phyloP scores from a whole-genome alignment of 2,329 filamentous ascomycete species.

The Cercospora sp. region DNA sequence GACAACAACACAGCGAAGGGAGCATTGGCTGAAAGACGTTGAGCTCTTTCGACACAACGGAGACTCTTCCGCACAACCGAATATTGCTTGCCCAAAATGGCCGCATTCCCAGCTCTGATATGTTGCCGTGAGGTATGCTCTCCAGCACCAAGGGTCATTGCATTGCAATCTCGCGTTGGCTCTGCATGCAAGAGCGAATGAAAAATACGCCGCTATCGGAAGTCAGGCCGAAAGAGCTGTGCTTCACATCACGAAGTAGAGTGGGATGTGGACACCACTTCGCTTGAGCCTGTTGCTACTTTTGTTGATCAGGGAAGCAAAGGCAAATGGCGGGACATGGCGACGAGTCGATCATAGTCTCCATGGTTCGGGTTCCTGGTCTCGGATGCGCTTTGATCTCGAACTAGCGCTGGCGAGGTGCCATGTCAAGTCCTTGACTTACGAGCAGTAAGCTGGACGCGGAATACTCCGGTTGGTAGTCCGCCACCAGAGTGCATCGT shows the following conservation, averaged over 20 bases:
- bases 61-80: too few species aligned
- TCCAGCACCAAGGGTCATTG: not conserved
- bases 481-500: not conserved
- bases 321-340: slow-evolving; percentile 2
- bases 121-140: not conserved
- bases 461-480: slow-evolving; percentile 11
- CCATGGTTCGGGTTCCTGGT: slow-evolving; percentile 1
- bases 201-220: not conserved
- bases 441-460: not conserved
- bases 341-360: not conserved
- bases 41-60: not conserved
- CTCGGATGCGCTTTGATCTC: slow-evolving; percentile 3
- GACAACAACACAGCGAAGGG: not conserved
- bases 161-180: not conserved
- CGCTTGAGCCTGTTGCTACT: not conserved
- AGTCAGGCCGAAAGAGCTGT: not conserved
- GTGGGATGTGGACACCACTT: slow-evolving; percentile 2
- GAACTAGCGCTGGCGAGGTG: not conserved
- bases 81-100: not conserved
- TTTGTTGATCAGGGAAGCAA: slow-evolving; percentile 3
- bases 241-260: not conserved
- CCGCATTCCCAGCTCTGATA: not conserved
- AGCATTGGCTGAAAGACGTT: not conserved
- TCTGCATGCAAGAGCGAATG: not conserved
- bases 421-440: not conserved